Evolutionary conservation across 1,139 yeast species (phyloP).

Genomic region (Suhomyces kunorum): DNA sequence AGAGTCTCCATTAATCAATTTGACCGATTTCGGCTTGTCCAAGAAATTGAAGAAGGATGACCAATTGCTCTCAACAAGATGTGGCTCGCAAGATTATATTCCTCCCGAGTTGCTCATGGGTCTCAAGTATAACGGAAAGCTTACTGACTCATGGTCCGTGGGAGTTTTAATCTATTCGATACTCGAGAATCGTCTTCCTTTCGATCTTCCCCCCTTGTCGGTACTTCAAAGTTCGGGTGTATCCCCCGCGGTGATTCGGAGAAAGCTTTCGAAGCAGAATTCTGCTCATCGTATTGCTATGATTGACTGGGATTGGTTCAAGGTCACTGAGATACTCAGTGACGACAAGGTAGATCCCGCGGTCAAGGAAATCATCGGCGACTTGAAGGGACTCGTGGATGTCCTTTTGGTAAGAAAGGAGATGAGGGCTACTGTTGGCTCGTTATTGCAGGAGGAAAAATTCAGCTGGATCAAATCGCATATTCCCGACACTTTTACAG

Average conservation of each 20-base stretch:
- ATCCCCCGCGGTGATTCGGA: conserved; percentile 47
- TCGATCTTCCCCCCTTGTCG: conserved; percentile 63
- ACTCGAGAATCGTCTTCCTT: conserved; percentile 83
- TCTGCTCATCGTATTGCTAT: conserved; percentile 90
- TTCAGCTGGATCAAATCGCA: conserved; percentile 25
- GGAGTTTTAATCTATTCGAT: conserved; percentile 87
- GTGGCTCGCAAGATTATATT: conserved; percentile 95
- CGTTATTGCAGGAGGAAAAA: conserved; percentile 14
- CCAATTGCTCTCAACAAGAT: conserved; percentile 75
- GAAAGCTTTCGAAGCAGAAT: conserved; percentile 56
- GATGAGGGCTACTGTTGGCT: conserved; percentile 22
- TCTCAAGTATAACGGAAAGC: conserved; percentile 81
- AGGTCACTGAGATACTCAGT: conserved; percentile 23
- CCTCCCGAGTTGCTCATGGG: conserved; percentile 93
- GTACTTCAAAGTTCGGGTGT: conserved; percentile 31
- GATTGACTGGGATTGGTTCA: conserved; percentile 87
- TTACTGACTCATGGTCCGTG: conserved; percentile 90
- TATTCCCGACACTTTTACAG: conserved; percentile 15
- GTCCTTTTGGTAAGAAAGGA: conserved; percentile 43
- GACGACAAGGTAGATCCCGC: conserved; percentile 18
- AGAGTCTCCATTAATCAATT: conserved; percentile 50
- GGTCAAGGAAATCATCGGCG: conserved; percentile 26
- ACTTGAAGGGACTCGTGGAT: conserved; percentile 36
- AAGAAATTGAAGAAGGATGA: conserved; percentile 58
- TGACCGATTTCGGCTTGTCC: conserved; percentile 89